Evolutionary conservation across 441 rosid species (phyloP).

Genomic region (Francoa sonchifolia): DNA sequence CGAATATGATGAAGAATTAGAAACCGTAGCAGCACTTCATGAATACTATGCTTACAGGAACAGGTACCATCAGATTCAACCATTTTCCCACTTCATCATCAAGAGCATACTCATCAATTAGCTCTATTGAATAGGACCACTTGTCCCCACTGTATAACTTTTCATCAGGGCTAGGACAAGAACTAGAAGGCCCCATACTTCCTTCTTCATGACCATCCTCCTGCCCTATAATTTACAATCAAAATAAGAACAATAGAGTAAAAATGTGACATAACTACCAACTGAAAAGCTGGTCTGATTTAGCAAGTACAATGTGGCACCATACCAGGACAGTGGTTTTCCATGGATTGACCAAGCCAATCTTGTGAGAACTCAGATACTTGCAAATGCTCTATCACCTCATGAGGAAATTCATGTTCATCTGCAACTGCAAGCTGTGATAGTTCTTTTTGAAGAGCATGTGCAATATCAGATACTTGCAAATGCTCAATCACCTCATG

Average conservation of each 20-base stretch:
- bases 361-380: conserved; percentile 17
- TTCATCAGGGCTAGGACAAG: conserved; percentile 46
- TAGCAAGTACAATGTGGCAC: conserved; percentile 1
- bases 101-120: conserved; percentile 29
- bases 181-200: conserved; percentile 30
- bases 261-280: background rate
- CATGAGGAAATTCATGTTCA: conserved; percentile 21
- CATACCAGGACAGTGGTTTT: conserved; percentile 32
- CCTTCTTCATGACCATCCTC: conserved; percentile 58
- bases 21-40: background rate
- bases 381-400: conserved; percentile 19
- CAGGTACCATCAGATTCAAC: conserved; percentile 57
- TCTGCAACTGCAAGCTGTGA: conserved; percentile 50
- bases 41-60: conserved; percentile 51
- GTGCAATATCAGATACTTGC: conserved; percentile 39
- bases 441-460: conserved; percentile 53
- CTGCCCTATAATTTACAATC: conserved; percentile 29
- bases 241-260: conserved; percentile 3
- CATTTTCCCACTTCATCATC: conserved; percentile 52
- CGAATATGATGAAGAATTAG: background rate
- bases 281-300: conserved; percentile 2
- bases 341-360: conserved; percentile 25
- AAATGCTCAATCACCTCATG: conserved; percentile 18
- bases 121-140: conserved; percentile 32
- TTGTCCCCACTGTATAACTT: conserved; percentile 23